These are phyloP conservation scores for Tetrapisispora taiwanensis DNA, from an alignment of 805 yeast species.

Conservation along the genomic window DNA sequence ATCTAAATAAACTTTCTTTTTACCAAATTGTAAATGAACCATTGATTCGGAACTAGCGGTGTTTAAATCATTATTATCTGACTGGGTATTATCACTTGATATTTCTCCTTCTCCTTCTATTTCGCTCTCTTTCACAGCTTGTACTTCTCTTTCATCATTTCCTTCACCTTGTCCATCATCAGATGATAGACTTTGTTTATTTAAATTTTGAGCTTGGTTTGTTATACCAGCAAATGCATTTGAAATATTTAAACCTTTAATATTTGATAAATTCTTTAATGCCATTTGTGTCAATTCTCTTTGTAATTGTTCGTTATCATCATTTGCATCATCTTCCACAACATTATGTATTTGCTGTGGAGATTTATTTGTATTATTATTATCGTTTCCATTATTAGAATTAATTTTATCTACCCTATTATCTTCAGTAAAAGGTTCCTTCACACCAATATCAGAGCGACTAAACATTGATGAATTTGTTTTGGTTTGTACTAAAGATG, in stretches of 20 bases:
- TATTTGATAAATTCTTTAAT: slow-evolving; percentile 27
- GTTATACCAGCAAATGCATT: slow-evolving; percentile 1
- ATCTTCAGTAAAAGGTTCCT: slow-evolving; percentile 30
- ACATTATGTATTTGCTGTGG: not conserved
- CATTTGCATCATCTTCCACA: slow-evolving; percentile 17
- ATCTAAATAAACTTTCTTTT: slow-evolving; percentile 23
- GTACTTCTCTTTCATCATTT: too few species aligned
- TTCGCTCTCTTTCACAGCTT: too few species aligned
- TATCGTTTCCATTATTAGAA: not conserved
- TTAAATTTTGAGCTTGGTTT: not conserved
- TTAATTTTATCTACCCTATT: slow-evolving; percentile 8
- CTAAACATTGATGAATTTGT: not conserved
- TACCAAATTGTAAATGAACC: slow-evolving; percentile 22
- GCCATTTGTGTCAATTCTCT: slow-evolving; percentile 33
- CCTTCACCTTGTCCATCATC: not conserved
- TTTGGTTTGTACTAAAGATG: not conserved
- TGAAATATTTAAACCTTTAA: slow-evolving; percentile 10
- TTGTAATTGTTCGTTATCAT: slow-evolving; percentile 23
- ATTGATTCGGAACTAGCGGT: slow-evolving; percentile 9
- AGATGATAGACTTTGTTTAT: not conserved
- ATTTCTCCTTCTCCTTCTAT: too few species aligned
- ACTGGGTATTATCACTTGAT: not conserved
- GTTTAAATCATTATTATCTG: not conserved
- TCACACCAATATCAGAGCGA: slow-evolving; percentile 16
- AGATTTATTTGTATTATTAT: not conserved